A percentile compares a stretch with the other conserved stretches of the same genome.
These are phyloP conservation scores for Taphrina deformans DNA, from an alignment of 1,139 yeast genomes.

Conservation along the genomic window DNA sequence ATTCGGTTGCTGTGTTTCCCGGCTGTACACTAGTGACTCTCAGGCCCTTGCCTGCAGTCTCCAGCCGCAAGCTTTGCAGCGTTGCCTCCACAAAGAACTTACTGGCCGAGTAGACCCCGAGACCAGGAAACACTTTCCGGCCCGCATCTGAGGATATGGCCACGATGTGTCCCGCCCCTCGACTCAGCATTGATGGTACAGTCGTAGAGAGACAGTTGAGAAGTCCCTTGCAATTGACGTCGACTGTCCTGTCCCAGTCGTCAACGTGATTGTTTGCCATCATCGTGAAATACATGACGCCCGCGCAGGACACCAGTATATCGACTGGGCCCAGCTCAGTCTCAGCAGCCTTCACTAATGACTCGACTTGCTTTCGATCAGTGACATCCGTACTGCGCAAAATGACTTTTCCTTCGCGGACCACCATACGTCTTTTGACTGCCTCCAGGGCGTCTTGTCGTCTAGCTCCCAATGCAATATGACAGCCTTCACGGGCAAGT, in stretches of 20 bases:
- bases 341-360: slow-evolving; percentile 3
- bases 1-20: slow-evolving; percentile 14
- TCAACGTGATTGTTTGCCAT: slow-evolving; percentile 11
- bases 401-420: slow-evolving; percentile 23
- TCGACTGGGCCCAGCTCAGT: slow-evolving; percentile 15
- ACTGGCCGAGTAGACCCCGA: slow-evolving; percentile 20
- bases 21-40: slow-evolving; percentile 19
- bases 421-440: slow-evolving; percentile 17
- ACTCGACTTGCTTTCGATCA: slow-evolving; percentile 1
- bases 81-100: slow-evolving; percentile 21
- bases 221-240: slow-evolving; percentile 17
- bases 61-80: slow-evolving; percentile 9
- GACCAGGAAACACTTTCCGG: slow-evolving; percentile 16
- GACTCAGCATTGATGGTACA: slow-evolving; percentile 10
- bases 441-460: slow-evolving; percentile 23
- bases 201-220: slow-evolving; percentile 3
- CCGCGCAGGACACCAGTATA: slow-evolving; percentile 16
- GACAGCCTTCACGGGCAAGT: slow-evolving; percentile 35
- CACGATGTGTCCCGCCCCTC: slow-evolving; percentile 13
- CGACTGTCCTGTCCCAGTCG: slow-evolving; percentile 18
- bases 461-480: slow-evolving; percentile 11
- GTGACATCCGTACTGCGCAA: slow-evolving; percentile 15
- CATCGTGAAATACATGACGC: slow-evolving; percentile 23
- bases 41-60: slow-evolving; percentile 26
- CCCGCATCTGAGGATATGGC: slow-evolving; percentile 23